phyloP scores from a whole-genome alignment of 306 rosid species.

The Rosa multiflora region DNA sequence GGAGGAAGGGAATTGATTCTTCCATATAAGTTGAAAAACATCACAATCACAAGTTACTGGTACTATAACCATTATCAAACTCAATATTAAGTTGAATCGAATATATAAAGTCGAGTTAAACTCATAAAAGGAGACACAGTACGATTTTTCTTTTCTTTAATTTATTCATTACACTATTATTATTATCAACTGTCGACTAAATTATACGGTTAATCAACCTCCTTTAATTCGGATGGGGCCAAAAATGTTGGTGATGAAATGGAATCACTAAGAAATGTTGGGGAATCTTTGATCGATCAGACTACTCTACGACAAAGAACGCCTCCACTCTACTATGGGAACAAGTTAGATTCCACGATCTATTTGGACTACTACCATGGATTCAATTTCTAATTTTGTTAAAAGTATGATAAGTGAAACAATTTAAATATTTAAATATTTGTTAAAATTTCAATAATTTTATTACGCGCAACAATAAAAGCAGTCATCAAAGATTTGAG shows the following conservation, averaged over 20 bases:
- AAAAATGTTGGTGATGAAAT: neutral
- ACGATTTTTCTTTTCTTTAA: too few relatives aligned
- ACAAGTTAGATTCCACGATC: neutral
- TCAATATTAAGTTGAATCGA: neutral
- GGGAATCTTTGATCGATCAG: neutral
- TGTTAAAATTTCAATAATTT: too few relatives aligned
- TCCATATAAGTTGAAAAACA: too few relatives aligned
- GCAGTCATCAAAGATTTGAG: too few relatives aligned
- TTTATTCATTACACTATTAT: too few relatives aligned
- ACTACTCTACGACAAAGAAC: neutral
- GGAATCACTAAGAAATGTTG: neutral
- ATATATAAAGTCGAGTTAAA: neutral
- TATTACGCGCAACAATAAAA: too few relatives aligned
- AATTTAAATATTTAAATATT: too few relatives aligned
- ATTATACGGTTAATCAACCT: too few relatives aligned
- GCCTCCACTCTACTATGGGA: neutral
- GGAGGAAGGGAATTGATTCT: too few relatives aligned
- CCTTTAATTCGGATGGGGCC: neutral
- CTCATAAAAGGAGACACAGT: neutral
- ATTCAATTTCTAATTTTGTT: neutral
- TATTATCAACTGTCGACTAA: neutral
- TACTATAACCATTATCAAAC: neutral
- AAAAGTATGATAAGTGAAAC: too few relatives aligned
- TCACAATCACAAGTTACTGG: too few relatives aligned
- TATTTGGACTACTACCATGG: neutral